Percentiles rank a stretch among this genome's conserved stretches.
phyloP scores from a whole-genome alignment of 2,329 filamentous ascomycete species.

The Colletotrichum plurivorum region DNA sequence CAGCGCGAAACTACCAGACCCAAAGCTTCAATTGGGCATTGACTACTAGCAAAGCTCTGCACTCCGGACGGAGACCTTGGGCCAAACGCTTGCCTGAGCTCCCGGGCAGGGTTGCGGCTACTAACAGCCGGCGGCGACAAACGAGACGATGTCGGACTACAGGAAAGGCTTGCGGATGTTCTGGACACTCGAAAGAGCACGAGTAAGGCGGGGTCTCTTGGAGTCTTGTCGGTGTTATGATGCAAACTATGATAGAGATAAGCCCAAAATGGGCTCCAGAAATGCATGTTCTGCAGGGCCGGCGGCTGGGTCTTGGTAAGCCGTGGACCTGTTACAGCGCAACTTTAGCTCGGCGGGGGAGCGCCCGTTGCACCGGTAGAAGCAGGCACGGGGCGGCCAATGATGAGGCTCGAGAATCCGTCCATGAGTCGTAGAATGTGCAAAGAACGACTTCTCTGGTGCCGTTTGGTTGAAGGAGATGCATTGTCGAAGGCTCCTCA shows the following conservation, averaged over 20 bases:
- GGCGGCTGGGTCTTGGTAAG: conserved; percentile 21
- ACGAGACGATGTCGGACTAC: not conserved
- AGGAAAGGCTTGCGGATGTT: conserved; percentile 8
- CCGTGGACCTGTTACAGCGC: conserved; percentile 14
- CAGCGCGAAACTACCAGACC: conserved; percentile 21
- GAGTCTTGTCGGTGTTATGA: conserved; percentile 24
- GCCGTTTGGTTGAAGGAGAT: conserved; percentile 9
- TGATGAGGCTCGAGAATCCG: not conserved
- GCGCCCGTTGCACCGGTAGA: conserved; percentile 18
- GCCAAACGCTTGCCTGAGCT: conserved; percentile 11
- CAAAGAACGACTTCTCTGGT: not conserved
- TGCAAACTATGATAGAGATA: conserved; percentile 40
- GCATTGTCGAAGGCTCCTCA: conserved; percentile 23
- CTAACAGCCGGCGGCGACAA: conserved; percentile 3
- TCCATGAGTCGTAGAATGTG: conserved; percentile 29
- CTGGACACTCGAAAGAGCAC: conserved; percentile 8
- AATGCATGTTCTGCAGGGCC: conserved; percentile 39
- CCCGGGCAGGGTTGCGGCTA: conserved; percentile 18
- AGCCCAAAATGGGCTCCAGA: conserved; percentile 36
- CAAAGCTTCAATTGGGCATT: conserved; percentile 27
- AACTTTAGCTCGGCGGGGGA: conserved; percentile 31
- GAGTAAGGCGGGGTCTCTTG: conserved; percentile 25
- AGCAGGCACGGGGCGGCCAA: conserved; percentile 2
- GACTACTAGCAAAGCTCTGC: not conserved
- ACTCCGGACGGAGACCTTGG: conserved; percentile 24